Percentiles rank a stretch among this genome's conserved stretches.
Conservation (phyloP, 805 yeast species). For the Ogataea nakhonphanomensis region DNA sequence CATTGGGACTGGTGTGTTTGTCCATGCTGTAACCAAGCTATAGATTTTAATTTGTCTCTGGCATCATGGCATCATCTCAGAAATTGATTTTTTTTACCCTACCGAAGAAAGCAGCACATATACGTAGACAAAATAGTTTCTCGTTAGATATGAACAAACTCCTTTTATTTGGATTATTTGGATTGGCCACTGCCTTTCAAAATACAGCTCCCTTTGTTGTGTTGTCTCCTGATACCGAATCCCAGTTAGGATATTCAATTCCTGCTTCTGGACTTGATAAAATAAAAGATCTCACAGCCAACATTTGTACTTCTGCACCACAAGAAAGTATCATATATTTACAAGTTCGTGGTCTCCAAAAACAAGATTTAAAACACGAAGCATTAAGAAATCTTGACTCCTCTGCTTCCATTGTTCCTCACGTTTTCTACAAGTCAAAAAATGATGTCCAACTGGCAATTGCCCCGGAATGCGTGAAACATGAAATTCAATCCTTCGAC, state of each 20-base stretch:
- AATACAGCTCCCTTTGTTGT: constrained; percentile 33
- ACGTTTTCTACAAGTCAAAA: constrained; percentile 23
- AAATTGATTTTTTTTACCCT: constrained; percentile 5
- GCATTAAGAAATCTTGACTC: constrained; percentile 10
- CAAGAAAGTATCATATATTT: constrained; percentile 14
- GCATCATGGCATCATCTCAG: constrained; percentile 1
- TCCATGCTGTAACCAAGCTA: constrained; percentile 6
- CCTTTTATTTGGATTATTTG: constrained; percentile 7
- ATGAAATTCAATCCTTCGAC: constrained; percentile 2
- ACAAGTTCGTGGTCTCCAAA: constrained; percentile 22
- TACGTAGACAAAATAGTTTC: constrained; percentile 11
- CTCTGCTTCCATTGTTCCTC: constrained; percentile 17
- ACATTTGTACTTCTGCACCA: constrained; percentile 15
- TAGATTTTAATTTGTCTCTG: too few relatives aligned
- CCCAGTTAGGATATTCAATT: constrained; percentile 19
- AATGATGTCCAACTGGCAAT: constrained; percentile 3
- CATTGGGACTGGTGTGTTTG: constrained; percentile 4
- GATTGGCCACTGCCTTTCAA: constrained; percentile 23
- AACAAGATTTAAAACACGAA: constrained; percentile 17
- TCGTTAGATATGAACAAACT: constrained; percentile 6
- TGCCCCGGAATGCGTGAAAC: constrained; percentile 11
- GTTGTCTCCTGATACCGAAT: constrained; percentile 10
- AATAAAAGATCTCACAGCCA: constrained; percentile 14
- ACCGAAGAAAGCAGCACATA: constrained; percentile 9
- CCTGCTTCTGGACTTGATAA: constrained; percentile 5